These are phyloP conservation scores for Kwoniella sp. DNA, from an alignment of 768 basidiomycete genomes.

Conservation along the genomic window DNA sequence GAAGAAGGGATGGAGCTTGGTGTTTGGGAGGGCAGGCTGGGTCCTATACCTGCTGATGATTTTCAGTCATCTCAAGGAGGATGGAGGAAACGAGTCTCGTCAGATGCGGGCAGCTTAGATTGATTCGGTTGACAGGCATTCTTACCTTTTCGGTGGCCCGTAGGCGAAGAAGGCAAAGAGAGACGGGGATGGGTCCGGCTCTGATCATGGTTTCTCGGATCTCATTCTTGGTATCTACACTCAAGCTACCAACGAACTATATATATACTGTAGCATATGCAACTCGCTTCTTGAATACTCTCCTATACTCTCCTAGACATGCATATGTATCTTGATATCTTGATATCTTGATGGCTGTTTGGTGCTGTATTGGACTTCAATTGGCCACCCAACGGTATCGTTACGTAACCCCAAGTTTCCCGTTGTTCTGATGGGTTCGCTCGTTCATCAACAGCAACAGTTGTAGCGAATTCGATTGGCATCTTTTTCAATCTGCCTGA, in stretches of 20 bases:
- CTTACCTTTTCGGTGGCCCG: too few species aligned
- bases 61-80: not conserved
- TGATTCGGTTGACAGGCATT: not conserved
- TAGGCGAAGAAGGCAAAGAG: too few species aligned
- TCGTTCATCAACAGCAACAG: too few species aligned
- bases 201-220: not conserved
- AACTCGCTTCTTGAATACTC: not conserved
- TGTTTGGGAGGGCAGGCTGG: conserved; percentile 39
- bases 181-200: too few species aligned
- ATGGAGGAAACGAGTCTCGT: not conserved
- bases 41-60: not conserved
- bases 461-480: too few species aligned
- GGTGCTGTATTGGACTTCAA: too few species aligned
- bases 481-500: too few species aligned
- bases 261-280: not conserved
- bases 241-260: not conserved
- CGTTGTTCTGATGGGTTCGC: not conserved
- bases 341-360: not conserved
- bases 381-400: not conserved
- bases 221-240: not conserved
- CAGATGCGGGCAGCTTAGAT: not conserved
- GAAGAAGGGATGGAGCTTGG: conserved; percentile 49
- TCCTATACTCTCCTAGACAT: not conserved
- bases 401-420: not conserved
- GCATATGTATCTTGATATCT: not conserved